Conservation (phyloP, 139 green algal genomes). For the Chlorella sp. region DNA sequence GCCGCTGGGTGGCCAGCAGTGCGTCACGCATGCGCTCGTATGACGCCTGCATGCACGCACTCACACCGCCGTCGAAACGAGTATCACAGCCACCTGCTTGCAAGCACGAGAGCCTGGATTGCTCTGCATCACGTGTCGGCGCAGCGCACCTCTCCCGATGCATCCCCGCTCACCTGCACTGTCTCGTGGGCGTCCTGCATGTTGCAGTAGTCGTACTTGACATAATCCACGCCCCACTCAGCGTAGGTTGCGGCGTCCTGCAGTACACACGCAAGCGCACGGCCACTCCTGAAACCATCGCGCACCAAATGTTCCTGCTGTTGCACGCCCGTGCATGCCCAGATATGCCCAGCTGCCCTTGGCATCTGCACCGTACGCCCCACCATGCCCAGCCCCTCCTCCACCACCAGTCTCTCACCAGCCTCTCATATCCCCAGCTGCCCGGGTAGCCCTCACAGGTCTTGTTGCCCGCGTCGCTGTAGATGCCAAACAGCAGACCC, state of each 20-base stretch:
- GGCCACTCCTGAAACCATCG: no score
- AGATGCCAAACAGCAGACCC: constrained; percentile 69
- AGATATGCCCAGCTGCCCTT: no score
- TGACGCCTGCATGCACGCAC: constrained; percentile 4
- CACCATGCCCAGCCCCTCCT: no score
- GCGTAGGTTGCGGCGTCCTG: constrained; percentile 65
- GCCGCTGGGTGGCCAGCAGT: constrained; percentile 53
- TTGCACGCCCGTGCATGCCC: no score
- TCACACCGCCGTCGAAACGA: no score
- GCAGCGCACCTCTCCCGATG: no score
- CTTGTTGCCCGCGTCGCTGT: constrained; percentile 44
- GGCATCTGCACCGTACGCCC: no score
- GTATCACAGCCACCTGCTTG: no score
- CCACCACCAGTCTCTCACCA: no score
- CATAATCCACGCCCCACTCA: constrained; percentile 66
- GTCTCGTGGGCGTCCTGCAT: constrained; percentile 26
- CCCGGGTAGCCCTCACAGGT: constrained; percentile 68
- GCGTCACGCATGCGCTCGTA: constrained; percentile 64
- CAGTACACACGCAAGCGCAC: background rate
- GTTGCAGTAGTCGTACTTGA: constrained; percentile 71
- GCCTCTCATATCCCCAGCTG: constrained; percentile 45
- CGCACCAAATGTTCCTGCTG: no score
- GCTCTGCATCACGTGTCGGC: no score
- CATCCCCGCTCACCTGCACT: constrained; percentile 10
- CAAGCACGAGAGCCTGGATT: no score